Evolutionary conservation across 179 eudicot genomes (phyloP).

Genomic region (Spinacia oleracea): DNA sequence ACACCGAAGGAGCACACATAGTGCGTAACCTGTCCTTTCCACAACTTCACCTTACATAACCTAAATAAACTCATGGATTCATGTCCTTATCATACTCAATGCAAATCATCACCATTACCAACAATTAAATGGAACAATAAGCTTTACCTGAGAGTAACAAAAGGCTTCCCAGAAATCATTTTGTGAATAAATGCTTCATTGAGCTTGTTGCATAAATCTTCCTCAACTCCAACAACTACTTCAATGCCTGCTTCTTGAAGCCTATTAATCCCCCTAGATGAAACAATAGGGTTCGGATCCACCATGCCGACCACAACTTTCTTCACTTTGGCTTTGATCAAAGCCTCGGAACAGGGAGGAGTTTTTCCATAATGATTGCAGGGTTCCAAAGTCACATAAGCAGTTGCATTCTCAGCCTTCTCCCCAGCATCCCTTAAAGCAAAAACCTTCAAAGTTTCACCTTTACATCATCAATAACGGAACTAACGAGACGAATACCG

Average conservation of each 20-base stretch:
- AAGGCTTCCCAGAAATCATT: constrained; percentile 79
- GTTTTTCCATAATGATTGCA: constrained; percentile 95
- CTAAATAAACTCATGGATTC: background rate
- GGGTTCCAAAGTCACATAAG: constrained; percentile 96
- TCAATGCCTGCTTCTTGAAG: constrained; percentile 78
- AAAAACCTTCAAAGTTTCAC: constrained; percentile 64
- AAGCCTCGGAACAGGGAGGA: constrained; percentile 92
- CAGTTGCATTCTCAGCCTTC: constrained; percentile 85
- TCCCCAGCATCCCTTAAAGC: constrained; percentile 93
- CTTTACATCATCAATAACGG: constrained; percentile 18
- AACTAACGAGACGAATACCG: background rate
- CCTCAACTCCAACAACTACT: constrained; percentile 83
- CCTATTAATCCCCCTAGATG: constrained; percentile 66
- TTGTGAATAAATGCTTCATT: constrained; percentile 74
- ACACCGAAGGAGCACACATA: background rate
- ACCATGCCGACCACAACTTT: constrained; percentile 95
- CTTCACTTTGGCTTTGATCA: constrained; percentile 81
- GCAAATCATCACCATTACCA: background rate
- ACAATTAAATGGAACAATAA: background rate
- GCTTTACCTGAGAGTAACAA: constrained; percentile 74
- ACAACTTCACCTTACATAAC: background rate
- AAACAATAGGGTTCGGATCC: constrained; percentile 93
- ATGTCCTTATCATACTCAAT: background rate
- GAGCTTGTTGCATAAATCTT: constrained; percentile 78
- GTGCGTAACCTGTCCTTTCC: background rate